Evolutionary conservation across 257 asterid genomes (phyloP).

Genomic region (Nicotiana obtusifolia): DNA sequence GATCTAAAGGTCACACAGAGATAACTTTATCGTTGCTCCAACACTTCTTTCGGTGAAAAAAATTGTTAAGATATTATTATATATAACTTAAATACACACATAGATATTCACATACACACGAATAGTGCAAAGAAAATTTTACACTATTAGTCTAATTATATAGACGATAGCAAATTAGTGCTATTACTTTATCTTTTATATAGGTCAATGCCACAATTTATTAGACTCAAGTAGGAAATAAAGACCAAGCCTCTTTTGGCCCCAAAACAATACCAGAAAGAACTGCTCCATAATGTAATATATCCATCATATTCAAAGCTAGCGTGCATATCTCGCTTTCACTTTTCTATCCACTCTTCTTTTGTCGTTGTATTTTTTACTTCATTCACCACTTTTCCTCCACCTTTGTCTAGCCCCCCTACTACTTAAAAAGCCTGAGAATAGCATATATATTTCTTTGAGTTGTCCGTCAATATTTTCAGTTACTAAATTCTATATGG

Average conservation of each 20-base stretch:
- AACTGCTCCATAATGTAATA: not conserved
- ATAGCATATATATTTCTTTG: not conserved
- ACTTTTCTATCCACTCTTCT: not conserved
- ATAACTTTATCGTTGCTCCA: too few relatives aligned
- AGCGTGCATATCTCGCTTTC: not conserved
- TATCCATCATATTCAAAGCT: not conserved
- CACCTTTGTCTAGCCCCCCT: not conserved
- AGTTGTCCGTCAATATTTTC: not conserved
- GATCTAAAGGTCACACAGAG: too few relatives aligned
- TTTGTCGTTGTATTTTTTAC: not conserved
- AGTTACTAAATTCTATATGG: slow-evolving; percentile 18
- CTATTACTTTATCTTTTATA: too few relatives aligned
- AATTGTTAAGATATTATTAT: too few relatives aligned
- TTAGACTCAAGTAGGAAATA: too few relatives aligned
- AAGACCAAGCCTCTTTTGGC: not conserved
- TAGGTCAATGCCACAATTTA: not conserved
- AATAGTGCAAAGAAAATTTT: too few relatives aligned
- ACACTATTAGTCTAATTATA: too few relatives aligned
- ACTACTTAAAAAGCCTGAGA: not conserved
- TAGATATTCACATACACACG: too few relatives aligned
- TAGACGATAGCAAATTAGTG: too few relatives aligned
- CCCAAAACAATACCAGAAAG: not conserved
- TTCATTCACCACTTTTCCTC: not conserved
- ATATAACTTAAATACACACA: too few relatives aligned
- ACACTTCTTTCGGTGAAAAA: too few relatives aligned